Conservation (phyloP, 2,329 filamentous ascomycete species). For the Aspergillus unguis region DNA sequence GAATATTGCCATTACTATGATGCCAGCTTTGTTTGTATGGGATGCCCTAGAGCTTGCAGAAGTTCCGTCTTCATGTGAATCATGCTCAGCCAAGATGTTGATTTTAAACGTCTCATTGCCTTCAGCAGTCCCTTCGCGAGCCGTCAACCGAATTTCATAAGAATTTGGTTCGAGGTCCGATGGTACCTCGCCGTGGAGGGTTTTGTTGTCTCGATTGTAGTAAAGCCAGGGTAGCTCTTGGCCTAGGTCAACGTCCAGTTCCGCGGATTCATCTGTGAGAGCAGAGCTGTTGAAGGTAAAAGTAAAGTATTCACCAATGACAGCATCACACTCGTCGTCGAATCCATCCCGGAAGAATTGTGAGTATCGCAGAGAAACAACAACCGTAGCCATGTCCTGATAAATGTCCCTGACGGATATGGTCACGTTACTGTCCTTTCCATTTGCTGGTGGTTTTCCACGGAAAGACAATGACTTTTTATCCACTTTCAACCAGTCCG, state of each 20-base stretch:
- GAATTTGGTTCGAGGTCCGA: conserved; percentile 35
- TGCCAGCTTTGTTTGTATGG: conserved; percentile 32
- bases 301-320: conserved; percentile 49
- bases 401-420: conserved; percentile 60
- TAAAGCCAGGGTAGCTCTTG: conserved; percentile 47
- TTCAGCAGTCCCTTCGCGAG: conserved; percentile 35
- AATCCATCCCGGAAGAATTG: conserved; percentile 46
- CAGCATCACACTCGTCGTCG: conserved; percentile 46
- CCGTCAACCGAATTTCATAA: conserved; percentile 45
- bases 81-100: conserved; percentile 25
- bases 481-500: conserved; percentile 69
- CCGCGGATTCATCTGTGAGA: conserved; percentile 40
- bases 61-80: conserved; percentile 13
- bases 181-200: conserved; percentile 51
- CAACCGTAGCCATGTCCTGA: conserved; percentile 57
- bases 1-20: conserved; percentile 37
- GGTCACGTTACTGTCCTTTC: conserved; percentile 60
- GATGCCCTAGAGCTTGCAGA: conserved; percentile 19
- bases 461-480: conserved; percentile 57
- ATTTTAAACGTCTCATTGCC: conserved; percentile 48
- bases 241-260: conserved; percentile 45
- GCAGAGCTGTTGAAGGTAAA: conserved; percentile 47
- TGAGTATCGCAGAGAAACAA: conserved; percentile 47
- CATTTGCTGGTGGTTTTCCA: conserved; percentile 61
- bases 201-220: conserved; percentile 46